Evolutionary conservation across 2,329 filamentous ascomycete species (phyloP).

Genomic region (Hirsutella rhossiliensis): DNA sequence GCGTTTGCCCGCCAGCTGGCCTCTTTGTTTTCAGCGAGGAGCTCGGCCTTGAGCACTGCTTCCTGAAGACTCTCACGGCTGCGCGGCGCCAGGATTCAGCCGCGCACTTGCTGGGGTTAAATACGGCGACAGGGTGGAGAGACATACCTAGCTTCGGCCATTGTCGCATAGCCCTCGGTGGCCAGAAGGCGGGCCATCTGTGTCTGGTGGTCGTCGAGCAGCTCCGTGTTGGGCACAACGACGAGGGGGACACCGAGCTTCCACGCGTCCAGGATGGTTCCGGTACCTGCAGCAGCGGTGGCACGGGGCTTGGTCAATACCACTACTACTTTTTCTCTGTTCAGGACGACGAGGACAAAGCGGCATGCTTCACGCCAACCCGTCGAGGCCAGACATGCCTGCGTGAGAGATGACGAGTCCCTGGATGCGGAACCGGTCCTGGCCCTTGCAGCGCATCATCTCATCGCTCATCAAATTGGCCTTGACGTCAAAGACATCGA

Average conservation of each 20-base stretch:
- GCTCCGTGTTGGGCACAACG: slow-evolving; percentile 71
- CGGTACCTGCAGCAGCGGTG: slow-evolving; percentile 74
- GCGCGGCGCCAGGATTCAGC: neutral
- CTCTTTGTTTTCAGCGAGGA: slow-evolving; percentile 22
- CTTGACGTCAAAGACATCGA: slow-evolving; percentile 19
- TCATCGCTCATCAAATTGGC: slow-evolving; percentile 24
- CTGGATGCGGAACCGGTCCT: slow-evolving; percentile 33
- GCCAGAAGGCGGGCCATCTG: slow-evolving; percentile 73
- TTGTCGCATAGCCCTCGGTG: slow-evolving; percentile 63
- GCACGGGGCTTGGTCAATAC: neutral
- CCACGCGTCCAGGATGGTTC: slow-evolving; percentile 76
- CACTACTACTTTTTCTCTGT: no score
- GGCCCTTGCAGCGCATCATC: slow-evolving; percentile 42
- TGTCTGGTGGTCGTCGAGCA: slow-evolving; percentile 84
- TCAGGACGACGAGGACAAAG: no score
- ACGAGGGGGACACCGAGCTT: slow-evolving; percentile 65
- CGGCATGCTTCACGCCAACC: no score
- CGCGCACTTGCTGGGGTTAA: neutral
- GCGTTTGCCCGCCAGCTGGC: slow-evolving; percentile 21
- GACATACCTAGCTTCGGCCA: slow-evolving; percentile 52
- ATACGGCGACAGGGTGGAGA: no score
- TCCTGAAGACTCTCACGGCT: slow-evolving; percentile 20
- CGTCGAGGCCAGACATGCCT: slow-evolving; percentile 35
- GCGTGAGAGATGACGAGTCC: slow-evolving; percentile 84
- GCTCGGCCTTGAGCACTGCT: slow-evolving; percentile 23